Evolutionary conservation across 768 basidiomycete species (phyloP).

Genomic region (Russula lepida): DNA sequence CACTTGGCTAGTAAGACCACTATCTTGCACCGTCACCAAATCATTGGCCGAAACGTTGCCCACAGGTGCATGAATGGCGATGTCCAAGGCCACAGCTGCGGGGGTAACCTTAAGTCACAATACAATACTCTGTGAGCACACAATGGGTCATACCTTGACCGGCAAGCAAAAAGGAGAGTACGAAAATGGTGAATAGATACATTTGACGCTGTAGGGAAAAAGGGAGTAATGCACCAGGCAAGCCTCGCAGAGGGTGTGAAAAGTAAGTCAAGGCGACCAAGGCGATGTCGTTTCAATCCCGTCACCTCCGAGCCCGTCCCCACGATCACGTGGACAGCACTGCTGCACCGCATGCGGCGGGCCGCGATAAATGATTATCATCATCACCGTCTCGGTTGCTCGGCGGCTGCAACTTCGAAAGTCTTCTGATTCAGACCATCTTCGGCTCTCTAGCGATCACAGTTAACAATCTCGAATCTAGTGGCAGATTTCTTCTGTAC

Average conservation of each 20-base stretch:
- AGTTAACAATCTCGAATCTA: neutral
- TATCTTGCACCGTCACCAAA: slow-evolving; percentile 36
- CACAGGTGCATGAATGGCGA: slow-evolving; percentile 35
- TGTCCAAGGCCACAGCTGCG: slow-evolving; percentile 37
- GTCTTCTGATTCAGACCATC: neutral
- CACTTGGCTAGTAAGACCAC: slow-evolving; percentile 26
- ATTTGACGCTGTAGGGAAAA: slow-evolving; percentile 17
- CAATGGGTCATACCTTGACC: slow-evolving; percentile 43
- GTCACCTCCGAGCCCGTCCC: neutral
- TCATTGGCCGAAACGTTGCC: slow-evolving; percentile 34
- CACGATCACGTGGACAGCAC: slow-evolving; percentile 4
- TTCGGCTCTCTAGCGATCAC: neutral
- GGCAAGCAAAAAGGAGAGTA: slow-evolving; percentile 40
- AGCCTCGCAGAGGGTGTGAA: slow-evolving; percentile 19
- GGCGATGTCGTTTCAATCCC: neutral
- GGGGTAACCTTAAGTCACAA: slow-evolving; percentile 21
- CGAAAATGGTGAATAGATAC: slow-evolving; percentile 25
- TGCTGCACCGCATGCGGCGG: neutral
- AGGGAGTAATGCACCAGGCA: slow-evolving; percentile 17
- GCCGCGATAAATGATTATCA: neutral
- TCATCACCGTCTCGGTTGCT: no score
- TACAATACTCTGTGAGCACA: no score
- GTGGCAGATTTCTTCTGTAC: neutral
- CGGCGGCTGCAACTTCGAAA: neutral
- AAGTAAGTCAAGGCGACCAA: neutral